Evolutionary conservation across 2,329 filamentous ascomycete species (phyloP), one percentile per base, ranked within the genome.

Genomic region (Colletotrichum sidae): DNA sequence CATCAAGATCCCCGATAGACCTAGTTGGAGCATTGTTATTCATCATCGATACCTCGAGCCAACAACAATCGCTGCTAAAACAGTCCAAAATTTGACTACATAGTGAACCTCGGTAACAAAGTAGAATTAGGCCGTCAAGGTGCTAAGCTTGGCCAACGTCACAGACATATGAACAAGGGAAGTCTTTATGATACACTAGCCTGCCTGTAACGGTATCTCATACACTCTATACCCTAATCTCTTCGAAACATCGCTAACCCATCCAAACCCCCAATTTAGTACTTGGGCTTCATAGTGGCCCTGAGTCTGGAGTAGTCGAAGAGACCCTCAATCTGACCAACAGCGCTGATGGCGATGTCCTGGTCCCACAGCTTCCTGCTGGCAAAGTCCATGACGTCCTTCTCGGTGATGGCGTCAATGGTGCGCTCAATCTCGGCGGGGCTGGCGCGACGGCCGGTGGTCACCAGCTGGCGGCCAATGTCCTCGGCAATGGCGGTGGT

Each of bases 401-500:
- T 96, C 82, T 94, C 94, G 70, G 93, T 93, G 77, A 99, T 95
- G 73, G 84, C 86, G 76, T 94, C 91, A 73, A 99, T 93, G 72
- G 91, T 89, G 74, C 93, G 90, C 89, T 99, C 96, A 70, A 99
- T 95, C 86, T 99, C 96, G 79, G 92, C 91, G 67, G 96, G 93
- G 78, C 85, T 90, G 88, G 96, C 91, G 71, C 95, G 91, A 75
- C 94, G 92, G 78, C 96, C 96, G 65, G 96, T 98, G 76, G 94
- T 98, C 84, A 99, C 90, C 82, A 99, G 94, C 84, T 99, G 96
- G 81, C 96, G 93, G 76, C 96, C 96, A 80, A 99, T 97, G 79
- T 99, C 96, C 86, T 99, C 96, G 68, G 96, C 96, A 60, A 97
- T 91, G 73, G 96, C 94, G 53, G 96, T 98, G 77, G 96, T 98